phyloP scores from a whole-genome alignment of 805 yeast genomes.

The Lipomyces sp. region DNA sequence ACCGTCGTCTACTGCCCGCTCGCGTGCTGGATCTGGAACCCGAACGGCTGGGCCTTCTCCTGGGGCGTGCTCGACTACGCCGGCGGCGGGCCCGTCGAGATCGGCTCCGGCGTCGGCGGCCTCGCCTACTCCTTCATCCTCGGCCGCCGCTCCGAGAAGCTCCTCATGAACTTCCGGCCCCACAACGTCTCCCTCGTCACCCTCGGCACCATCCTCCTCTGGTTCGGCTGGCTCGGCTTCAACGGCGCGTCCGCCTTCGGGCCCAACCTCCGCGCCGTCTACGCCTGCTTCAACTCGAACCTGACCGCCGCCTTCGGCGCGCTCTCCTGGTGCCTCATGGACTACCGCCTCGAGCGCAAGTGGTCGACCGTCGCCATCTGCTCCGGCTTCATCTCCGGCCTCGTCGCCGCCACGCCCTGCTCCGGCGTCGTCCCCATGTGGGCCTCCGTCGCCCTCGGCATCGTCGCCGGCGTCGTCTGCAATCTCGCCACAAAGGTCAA shows the following conservation, averaged over 20 bases:
- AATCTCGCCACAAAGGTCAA: slow-evolving; percentile 87
- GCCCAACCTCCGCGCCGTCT: slow-evolving; percentile 78
- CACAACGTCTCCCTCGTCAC: slow-evolving; percentile 91
- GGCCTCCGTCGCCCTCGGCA: slow-evolving; percentile 84
- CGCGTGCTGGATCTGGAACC: slow-evolving; percentile 94
- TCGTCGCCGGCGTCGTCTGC: slow-evolving; percentile 77
- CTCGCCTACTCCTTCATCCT: slow-evolving; percentile 77
- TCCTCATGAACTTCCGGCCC: slow-evolving; percentile 66
- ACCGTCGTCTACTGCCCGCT: slow-evolving; percentile 91
- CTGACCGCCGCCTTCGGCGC: slow-evolving; percentile 88
- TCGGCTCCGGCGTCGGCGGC: slow-evolving; percentile 86
- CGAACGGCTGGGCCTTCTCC: slow-evolving; percentile 87
- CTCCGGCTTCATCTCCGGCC: slow-evolving; percentile 92
- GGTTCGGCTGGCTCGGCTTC: slow-evolving; percentile 96
- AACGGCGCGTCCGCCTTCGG: slow-evolving; percentile 85
- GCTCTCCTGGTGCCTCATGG: slow-evolving; percentile 85
- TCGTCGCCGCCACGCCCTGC: slow-evolving; percentile 95
- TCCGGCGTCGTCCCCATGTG: slow-evolving; percentile 88
- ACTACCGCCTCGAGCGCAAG: slow-evolving; percentile 80
- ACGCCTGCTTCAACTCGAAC: slow-evolving; percentile 89
- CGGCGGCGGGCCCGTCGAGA: slow-evolving; percentile 97
- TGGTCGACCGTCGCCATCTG: slow-evolving; percentile 95
- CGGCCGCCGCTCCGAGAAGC: slow-evolving; percentile 60
- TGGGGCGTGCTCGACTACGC: slow-evolving; percentile 97
- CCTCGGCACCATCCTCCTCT: slow-evolving; percentile 78